Conservation (phyloP, 2,329 filamentous ascomycete species). For the Conoideocrella luteorostrata region DNA sequence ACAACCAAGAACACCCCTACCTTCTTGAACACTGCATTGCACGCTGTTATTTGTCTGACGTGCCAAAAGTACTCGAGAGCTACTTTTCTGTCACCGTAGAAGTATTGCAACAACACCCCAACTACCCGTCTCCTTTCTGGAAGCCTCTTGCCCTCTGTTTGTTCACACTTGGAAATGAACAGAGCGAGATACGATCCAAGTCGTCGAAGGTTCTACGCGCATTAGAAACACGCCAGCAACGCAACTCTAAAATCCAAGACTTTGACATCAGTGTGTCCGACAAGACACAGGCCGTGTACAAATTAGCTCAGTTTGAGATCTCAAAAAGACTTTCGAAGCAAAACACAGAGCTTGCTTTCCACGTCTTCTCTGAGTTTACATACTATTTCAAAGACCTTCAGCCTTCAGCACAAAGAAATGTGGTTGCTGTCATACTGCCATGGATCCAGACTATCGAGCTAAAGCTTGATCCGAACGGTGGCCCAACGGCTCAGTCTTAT, state of each 20-base stretch:
- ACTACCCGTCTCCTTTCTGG: constrained; percentile 84
- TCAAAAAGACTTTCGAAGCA: constrained; percentile 85
- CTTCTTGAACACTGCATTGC: constrained; percentile 85
- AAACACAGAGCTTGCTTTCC: constrained; percentile 82
- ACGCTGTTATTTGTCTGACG: constrained; percentile 79
- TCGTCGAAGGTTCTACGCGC: constrained; percentile 74
- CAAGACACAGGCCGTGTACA: constrained; percentile 97
- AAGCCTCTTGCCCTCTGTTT: constrained; percentile 81
- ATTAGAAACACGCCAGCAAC: constrained; percentile 69
- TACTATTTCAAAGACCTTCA: constrained; percentile 85
- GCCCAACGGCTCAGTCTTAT: constrained; percentile 85
- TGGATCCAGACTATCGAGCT: constrained; percentile 96
- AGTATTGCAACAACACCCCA: constrained; percentile 75
- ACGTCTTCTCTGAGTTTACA: constrained; percentile 93
- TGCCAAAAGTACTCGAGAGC: constrained; percentile 79
- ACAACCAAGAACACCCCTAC: constrained; percentile 82
- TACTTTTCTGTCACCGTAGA: constrained; percentile 92
- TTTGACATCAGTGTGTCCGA: constrained; percentile 98
- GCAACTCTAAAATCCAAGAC: constrained; percentile 88
- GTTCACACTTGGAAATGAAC: constrained; percentile 88
- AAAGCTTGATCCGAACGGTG: constrained; percentile 84
- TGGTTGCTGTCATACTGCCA: constrained; percentile 87
- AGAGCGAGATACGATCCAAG: constrained; percentile 81
- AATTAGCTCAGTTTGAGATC: constrained; percentile 93
- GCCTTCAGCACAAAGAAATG: constrained; percentile 79